A percentile compares a stretch with the other conserved stretches of the same genome.
phyloP scores from a whole-genome alignment of 306 rosid species.

The Amphicarpaea edgeworthii region DNA sequence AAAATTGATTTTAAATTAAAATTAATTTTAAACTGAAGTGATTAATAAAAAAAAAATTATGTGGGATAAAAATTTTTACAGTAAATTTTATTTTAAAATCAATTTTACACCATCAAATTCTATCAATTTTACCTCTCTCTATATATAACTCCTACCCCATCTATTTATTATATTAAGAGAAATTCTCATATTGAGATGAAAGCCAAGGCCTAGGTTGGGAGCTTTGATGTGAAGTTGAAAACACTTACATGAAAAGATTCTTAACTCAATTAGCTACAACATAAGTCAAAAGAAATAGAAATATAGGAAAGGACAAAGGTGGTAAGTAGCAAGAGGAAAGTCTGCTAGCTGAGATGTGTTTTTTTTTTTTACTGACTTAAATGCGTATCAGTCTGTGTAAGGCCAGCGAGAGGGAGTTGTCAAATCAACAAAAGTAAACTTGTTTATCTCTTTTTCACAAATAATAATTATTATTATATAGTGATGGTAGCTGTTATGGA shows the following conservation, averaged over 20 bases:
- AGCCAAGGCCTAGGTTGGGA: conserved; percentile 39
- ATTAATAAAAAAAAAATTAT: no score
- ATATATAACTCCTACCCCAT: no score
- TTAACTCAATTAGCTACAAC: conserved; percentile 64
- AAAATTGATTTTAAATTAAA: no score
- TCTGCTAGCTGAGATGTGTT: conserved; percentile 66
- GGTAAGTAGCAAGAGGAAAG: conserved; percentile 63
- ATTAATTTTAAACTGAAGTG: no score
- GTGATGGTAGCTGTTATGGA: conserved; percentile 56
- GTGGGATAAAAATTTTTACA: no score
- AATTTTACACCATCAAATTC: no score
- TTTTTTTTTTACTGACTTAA: conserved; percentile 71
- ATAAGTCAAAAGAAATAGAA: conserved; percentile 61
- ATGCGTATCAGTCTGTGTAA: conserved; percentile 77
- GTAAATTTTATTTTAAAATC: no score
- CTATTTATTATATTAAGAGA: background rate
- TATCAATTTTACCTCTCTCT: no score
- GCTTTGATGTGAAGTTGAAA: conserved; percentile 37
- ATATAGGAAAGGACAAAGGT: conserved; percentile 86
- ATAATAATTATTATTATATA: conserved; percentile 18
- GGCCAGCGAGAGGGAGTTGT: conserved; percentile 82
- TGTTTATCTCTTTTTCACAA: conserved; percentile 43
- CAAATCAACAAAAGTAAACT: conserved; percentile 78
- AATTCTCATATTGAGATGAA: conserved; percentile 8
- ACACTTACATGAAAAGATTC: conserved; percentile 52